Percentiles rank a stretch among this genome's conserved stretches.
Evolutionary conservation across 768 basidiomycete genomes (phyloP).

Genomic region (Clavaria fumosa): DNA sequence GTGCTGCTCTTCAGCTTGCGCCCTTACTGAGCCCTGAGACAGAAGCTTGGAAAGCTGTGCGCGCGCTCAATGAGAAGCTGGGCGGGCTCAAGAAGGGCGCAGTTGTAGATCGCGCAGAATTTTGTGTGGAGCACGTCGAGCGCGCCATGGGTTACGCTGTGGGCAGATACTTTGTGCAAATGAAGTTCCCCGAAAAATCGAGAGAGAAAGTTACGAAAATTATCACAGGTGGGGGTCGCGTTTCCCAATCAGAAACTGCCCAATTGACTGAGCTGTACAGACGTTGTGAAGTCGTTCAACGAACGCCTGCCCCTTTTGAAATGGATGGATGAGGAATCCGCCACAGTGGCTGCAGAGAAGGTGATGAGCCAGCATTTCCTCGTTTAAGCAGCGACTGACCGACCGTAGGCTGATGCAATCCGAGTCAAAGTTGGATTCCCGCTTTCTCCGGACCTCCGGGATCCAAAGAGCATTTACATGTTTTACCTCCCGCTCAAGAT

Average conservation of each 20-base stretch:
- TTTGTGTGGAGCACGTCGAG: constrained; percentile 64
- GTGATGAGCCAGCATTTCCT: constrained; percentile 20
- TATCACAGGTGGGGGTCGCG: constrained; percentile 41
- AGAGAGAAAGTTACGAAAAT: constrained; percentile 69
- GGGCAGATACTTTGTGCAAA: constrained; percentile 79
- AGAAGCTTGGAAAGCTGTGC: constrained; percentile 62
- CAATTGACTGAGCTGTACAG: constrained; percentile 36
- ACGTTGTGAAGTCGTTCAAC: constrained; percentile 76
- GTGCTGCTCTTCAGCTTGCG: constrained; percentile 53
- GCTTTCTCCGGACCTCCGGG: constrained; percentile 63
- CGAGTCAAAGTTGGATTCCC: constrained; percentile 92
- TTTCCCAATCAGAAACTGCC: constrained; percentile 50
- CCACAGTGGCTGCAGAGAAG: constrained; percentile 73
- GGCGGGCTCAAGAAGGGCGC: constrained; percentile 80
- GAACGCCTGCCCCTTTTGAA: constrained; percentile 51
- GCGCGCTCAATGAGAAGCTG: constrained; percentile 54
- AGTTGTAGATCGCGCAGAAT: constrained; percentile 68
- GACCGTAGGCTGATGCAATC: constrained; percentile 53
- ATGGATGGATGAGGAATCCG: constrained; percentile 87
- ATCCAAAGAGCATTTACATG: constrained; percentile 46
- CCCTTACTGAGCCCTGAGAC: constrained; percentile 60
- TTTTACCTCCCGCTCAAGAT: constrained; percentile 68
- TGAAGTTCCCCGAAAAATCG: constrained; percentile 66
- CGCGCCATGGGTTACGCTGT: constrained; percentile 72
- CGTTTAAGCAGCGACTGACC: constrained; percentile 4